Conservation (phyloP, 441 rosid species). For the Euphorbia schlechtendalii region DNA sequence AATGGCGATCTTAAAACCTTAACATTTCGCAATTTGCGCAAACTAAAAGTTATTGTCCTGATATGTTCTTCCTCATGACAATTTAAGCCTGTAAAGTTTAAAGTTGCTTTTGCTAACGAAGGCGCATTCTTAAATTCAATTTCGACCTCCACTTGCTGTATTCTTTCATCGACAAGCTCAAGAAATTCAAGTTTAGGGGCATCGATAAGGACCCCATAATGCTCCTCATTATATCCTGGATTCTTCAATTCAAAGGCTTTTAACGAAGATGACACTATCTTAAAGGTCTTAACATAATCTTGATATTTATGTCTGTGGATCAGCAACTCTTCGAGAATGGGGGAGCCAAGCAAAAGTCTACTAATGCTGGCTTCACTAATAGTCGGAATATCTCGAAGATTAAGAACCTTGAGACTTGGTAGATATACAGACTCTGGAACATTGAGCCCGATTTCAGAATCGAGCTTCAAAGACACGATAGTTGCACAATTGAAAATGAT, state of each 20-base stretch:
- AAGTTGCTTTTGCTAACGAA: background rate
- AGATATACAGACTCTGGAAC: background rate
- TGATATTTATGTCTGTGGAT: background rate
- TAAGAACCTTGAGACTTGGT: constrained; percentile 1
- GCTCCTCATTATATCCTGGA: background rate
- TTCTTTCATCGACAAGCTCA: background rate
- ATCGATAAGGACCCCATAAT: background rate
- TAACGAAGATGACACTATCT: background rate
- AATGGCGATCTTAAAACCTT: background rate
- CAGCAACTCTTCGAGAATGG: background rate
- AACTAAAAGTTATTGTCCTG: background rate
- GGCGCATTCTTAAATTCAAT: background rate
- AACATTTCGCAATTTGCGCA: background rate
- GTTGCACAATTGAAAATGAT: background rate
- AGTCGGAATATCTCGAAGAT: background rate
- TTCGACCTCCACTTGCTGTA: background rate
- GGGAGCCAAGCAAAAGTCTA: background rate
- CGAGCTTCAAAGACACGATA: background rate
- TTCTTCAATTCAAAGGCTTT: background rate
- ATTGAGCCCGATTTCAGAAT: background rate
- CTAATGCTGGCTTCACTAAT: background rate
- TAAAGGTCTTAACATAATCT: background rate
- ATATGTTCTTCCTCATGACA: background rate
- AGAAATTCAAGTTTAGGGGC: constrained; percentile 8
- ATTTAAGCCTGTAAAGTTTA: too few species aligned